Conservation (phyloP, 345 rosid species). For the Aquilaria sinensis region DNA sequence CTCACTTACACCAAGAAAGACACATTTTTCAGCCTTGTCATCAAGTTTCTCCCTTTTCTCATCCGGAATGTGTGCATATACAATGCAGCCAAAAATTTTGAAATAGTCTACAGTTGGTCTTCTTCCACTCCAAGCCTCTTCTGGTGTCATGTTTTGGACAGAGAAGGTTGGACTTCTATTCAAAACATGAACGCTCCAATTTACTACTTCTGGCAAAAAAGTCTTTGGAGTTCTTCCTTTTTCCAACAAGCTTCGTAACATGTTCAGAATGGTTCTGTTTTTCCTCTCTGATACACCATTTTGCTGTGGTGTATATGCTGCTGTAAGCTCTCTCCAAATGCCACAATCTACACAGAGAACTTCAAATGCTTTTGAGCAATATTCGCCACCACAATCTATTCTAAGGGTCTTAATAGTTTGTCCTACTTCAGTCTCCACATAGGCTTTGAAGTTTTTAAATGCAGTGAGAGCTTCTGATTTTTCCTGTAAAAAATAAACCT, state of each 20-base stretch:
- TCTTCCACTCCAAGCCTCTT: too few species aligned
- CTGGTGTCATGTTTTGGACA: too few species aligned
- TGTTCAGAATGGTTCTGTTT: not conserved
- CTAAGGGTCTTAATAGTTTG: not conserved
- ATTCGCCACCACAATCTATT: not conserved
- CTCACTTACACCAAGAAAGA: constrained; percentile 1
- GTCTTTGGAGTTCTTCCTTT: not conserved
- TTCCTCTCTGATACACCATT: not conserved
- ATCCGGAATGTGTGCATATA: not conserved
- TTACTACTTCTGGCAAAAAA: not conserved
- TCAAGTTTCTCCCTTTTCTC: not conserved
- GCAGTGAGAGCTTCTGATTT: not conserved
- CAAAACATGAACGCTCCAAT: too few species aligned
- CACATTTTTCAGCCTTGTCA: constrained; percentile 3
- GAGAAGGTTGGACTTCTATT: too few species aligned
- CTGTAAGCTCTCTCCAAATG: not conserved
- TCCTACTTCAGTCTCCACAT: not conserved
- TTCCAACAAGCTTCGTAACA: not conserved
- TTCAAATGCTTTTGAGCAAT: not conserved
- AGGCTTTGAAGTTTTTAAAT: not conserved
- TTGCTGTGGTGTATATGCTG: not conserved
- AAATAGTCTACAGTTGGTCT: too few species aligned
- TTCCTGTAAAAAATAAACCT: not conserved
- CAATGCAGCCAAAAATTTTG: too few species aligned
- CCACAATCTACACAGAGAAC: not conserved